Conservation (phyloP, 768 basidiomycete species). For the Trametes gibbosa region DNA sequence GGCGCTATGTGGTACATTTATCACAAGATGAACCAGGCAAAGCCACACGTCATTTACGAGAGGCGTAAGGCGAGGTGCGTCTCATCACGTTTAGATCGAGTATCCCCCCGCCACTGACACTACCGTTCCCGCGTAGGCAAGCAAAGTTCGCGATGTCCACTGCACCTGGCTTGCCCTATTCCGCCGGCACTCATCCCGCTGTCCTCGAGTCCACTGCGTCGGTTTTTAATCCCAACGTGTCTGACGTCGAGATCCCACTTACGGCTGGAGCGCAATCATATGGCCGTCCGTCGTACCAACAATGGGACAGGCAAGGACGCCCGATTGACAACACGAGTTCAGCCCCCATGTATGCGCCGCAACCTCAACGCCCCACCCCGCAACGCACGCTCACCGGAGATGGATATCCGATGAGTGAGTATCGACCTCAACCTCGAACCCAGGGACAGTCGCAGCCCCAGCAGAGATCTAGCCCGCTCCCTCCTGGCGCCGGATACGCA, state of each 20-base stretch:
- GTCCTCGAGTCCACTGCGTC: slow-evolving; percentile 32
- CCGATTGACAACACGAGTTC: slow-evolving; percentile 53
- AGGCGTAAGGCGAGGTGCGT: slow-evolving; percentile 65
- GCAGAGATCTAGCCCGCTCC: slow-evolving; percentile 6
- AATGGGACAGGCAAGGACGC: slow-evolving; percentile 50
- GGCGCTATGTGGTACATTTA: slow-evolving; percentile 84
- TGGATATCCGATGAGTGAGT: slow-evolving; percentile 16
- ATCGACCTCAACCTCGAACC: background rate
- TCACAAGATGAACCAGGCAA: slow-evolving; percentile 64
- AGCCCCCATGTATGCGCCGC: slow-evolving; percentile 50
- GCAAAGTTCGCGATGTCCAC: slow-evolving; percentile 38
- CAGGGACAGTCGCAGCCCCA: background rate
- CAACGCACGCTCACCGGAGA: slow-evolving; percentile 4
- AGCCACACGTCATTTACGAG: slow-evolving; percentile 64
- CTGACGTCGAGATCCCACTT: slow-evolving; percentile 43
- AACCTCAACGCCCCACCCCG: slow-evolving; percentile 36
- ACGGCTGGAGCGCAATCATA: slow-evolving; percentile 31
- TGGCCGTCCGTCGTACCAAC: slow-evolving; percentile 32
- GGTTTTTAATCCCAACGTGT: slow-evolving; percentile 37
- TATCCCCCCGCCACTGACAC: slow-evolving; percentile 4
- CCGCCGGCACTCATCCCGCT: slow-evolving; percentile 15
- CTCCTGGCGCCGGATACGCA: slow-evolving; percentile 11
- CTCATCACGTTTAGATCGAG: background rate
- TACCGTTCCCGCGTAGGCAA: slow-evolving; percentile 40
- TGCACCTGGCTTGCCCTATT: slow-evolving; percentile 11